Evolutionary conservation across 208 protist species (phyloP).

Genomic region (Trypanosoma rangeli): DNA sequence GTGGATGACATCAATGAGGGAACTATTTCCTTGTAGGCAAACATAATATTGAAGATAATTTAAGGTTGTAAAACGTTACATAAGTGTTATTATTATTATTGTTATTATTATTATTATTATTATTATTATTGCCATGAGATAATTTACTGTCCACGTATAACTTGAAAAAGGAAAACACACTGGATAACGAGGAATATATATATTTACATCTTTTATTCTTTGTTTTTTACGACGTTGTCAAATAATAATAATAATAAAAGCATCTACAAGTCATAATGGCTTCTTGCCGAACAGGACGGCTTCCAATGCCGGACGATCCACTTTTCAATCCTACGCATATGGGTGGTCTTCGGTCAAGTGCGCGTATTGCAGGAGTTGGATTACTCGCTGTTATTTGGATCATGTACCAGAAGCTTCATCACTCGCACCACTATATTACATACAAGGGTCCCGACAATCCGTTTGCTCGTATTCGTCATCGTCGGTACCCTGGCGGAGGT

Average conservation of each 20-base stretch:
- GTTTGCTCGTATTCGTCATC: constrained; percentile 77
- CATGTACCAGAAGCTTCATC: constrained; percentile 79
- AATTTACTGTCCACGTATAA: neutral
- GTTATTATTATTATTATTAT: neutral
- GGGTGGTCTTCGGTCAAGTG: constrained; percentile 58
- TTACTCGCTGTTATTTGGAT: constrained; percentile 73
- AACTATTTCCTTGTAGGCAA: neutral
- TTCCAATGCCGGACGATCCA: constrained; percentile 84
- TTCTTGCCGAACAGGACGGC: constrained; percentile 75
- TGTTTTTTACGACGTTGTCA: neutral
- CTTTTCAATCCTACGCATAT: constrained; percentile 57
- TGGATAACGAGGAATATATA: neutral
- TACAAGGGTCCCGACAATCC: constrained; percentile 86
- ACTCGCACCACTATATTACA: constrained; percentile 79
- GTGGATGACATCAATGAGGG: constrained; percentile 62
- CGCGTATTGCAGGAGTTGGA: constrained; percentile 55
- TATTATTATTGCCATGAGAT: neutral
- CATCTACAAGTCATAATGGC: constrained; percentile 34
- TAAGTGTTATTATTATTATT: constrained; percentile 4
- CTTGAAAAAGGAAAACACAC: neutral
- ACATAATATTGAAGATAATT: constrained; percentile 12
- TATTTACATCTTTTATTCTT: constrained; percentile 9
- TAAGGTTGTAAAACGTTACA: neutral
- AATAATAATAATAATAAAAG: constrained; percentile 2
- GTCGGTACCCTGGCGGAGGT: constrained; percentile 72